Conservation (phyloP, 2,329 filamentous ascomycete species). For the Cladosporium sp. region DNA sequence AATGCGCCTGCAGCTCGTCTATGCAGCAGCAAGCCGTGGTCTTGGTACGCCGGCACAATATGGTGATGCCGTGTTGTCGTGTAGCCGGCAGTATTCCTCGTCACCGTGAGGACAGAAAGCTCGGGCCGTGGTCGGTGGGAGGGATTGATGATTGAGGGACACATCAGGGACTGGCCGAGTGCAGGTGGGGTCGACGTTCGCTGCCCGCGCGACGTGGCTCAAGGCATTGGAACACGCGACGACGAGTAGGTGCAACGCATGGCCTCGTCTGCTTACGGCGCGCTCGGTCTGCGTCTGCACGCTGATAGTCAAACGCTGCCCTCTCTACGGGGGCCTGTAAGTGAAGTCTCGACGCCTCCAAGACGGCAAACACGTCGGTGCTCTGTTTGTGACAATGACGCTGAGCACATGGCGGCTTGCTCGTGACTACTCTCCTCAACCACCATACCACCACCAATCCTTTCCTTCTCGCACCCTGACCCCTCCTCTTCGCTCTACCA, state of each 20-base stretch:
- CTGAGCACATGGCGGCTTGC: not conserved
- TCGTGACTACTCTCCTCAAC: slow-evolving; percentile 11
- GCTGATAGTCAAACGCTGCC: not conserved
- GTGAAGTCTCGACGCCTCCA: not conserved
- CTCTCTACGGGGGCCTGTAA: not conserved
- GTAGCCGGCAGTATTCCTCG: not conserved
- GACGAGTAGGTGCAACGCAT: not conserved
- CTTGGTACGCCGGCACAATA: no score
- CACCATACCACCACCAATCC: not conserved
- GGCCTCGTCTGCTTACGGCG: not conserved
- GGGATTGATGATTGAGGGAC: not conserved
- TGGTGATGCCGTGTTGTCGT: not conserved
- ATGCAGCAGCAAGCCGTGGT: not conserved
- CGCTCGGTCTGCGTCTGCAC: not conserved
- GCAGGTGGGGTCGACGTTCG: not conserved
- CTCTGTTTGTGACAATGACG: slow-evolving; percentile 1
- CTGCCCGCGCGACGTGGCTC: slow-evolving; percentile 2
- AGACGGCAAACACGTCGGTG: not conserved
- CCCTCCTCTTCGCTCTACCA: not conserved
- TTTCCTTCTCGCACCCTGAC: not conserved
- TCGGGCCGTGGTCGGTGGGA: not conserved
- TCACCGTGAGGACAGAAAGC: not conserved
- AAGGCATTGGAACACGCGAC: not conserved
- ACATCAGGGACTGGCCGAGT: not conserved
- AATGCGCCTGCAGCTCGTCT: not conserved